Percentiles rank a stretch among this genome's conserved stretches.
These are phyloP conservation scores for Rubroshorea leprosula DNA, from an alignment of 345 rosid species.

Conservation along the genomic window DNA sequence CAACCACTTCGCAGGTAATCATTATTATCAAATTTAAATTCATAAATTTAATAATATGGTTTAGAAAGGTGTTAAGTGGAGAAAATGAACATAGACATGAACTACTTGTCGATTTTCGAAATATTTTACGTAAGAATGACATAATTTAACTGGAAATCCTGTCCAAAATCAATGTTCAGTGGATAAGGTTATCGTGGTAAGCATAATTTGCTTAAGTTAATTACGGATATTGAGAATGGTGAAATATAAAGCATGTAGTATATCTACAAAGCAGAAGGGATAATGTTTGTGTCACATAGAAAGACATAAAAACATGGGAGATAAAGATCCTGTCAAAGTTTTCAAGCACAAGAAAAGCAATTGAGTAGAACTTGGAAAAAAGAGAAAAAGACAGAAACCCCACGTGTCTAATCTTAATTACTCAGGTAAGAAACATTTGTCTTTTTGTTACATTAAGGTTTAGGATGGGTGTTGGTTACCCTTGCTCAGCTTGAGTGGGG, in stretches of 20 bases:
- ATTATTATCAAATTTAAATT: constrained; percentile 21
- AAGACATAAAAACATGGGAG: too few species aligned
- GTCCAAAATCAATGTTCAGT: constrained; percentile 18
- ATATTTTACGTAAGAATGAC: background rate
- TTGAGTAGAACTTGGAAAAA: constrained; percentile 21
- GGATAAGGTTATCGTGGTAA: constrained; percentile 8
- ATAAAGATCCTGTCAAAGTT: constrained; percentile 28
- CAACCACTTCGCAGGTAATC: constrained; percentile 21
- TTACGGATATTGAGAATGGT: constrained; percentile 1
- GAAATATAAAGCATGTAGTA: too few species aligned
- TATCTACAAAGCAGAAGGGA: too few species aligned
- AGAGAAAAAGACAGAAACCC: constrained; percentile 25
- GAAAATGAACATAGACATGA: constrained; percentile 13
- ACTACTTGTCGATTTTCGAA: background rate
- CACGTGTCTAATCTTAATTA: too few species aligned
- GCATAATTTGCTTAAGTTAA: too few species aligned
- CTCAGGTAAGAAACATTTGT: too few species aligned
- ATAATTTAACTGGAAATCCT: constrained; percentile 1
- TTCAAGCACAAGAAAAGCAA: constrained; percentile 42
- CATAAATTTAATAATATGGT: too few species aligned
- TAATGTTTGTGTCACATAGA: too few species aligned
- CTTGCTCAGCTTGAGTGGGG: too few species aligned
- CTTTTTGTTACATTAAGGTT: too few species aligned
- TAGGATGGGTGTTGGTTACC: too few species aligned
- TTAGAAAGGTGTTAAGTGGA: too few species aligned